phyloP scores from a whole-genome alignment of 768 basidiomycete genomes.

The Xanthoconium stramineum region DNA sequence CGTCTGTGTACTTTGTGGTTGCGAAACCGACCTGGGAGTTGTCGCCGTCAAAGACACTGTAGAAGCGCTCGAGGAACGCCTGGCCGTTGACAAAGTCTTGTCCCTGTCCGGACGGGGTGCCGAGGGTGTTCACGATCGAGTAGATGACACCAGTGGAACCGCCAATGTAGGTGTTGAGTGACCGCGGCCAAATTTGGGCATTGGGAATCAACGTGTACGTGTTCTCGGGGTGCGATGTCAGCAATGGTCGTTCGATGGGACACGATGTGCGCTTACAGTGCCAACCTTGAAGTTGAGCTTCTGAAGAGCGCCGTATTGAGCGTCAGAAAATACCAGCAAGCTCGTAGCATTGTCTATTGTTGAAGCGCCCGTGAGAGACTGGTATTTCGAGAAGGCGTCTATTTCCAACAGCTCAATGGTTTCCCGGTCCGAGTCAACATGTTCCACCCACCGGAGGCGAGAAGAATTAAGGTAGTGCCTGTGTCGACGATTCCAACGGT shows the following conservation, averaged over 20 bases:
- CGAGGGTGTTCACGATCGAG: not conserved
- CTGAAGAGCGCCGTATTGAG: not conserved
- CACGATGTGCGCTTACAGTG: not conserved
- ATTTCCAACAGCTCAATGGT: not conserved
- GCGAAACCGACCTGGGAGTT: not conserved
- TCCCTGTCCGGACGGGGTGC: not conserved
- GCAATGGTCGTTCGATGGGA: not conserved
- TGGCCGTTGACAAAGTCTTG: not conserved
- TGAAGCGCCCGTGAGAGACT: not conserved
- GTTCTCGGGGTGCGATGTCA: not conserved
- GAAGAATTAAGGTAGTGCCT: not conserved
- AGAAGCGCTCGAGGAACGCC: not conserved
- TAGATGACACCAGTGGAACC: not conserved
- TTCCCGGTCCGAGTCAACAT: not conserved
- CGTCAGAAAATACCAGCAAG: not conserved
- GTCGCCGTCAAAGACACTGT: not conserved
- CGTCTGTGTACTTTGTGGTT: no score
- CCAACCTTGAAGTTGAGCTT: not conserved
- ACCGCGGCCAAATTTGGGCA: not conserved
- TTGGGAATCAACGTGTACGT: not conserved
- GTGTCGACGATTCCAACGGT: not conserved
- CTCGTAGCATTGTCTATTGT: not conserved
- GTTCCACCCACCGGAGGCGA: not conserved
- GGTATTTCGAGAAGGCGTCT: not conserved
- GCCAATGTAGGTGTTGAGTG: not conserved